Conservation (phyloP, 305 asterid species). For the Fraxinus sp. region DNA sequence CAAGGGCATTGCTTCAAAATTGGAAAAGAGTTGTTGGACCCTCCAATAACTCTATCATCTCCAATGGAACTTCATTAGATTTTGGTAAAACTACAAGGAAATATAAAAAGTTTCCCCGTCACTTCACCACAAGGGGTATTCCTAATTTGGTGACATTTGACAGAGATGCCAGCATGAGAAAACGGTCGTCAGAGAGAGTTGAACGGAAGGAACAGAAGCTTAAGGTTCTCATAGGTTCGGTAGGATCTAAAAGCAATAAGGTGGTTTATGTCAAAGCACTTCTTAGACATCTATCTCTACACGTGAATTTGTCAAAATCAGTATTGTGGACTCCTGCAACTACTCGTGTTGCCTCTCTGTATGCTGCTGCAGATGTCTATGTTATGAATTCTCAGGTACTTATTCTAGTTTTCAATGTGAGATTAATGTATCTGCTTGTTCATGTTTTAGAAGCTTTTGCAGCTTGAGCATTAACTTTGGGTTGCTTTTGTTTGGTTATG, state of each 20-base stretch:
- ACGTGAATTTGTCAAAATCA: constrained; percentile 62
- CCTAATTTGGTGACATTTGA: constrained; percentile 22
- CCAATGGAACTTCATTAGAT: constrained; percentile 19
- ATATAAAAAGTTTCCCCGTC: constrained; percentile 18
- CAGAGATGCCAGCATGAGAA: constrained; percentile 35
- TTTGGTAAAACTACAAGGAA: constrained; percentile 8
- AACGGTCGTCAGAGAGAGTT: constrained; percentile 33
- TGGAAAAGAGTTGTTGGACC: constrained; percentile 25
- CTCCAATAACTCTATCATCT: constrained; percentile 21
- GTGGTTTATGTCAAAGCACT: constrained; percentile 73
- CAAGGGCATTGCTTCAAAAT: constrained; percentile 55
- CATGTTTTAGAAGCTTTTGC: not conserved
- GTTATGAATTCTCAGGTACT: constrained; percentile 96
- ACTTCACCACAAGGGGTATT: constrained; percentile 14
- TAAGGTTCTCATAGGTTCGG: constrained; percentile 87
- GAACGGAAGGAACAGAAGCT: constrained; percentile 42
- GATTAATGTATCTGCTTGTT: not conserved
- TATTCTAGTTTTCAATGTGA: not conserved
- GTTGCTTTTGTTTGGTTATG: not conserved
- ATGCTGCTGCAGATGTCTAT: constrained; percentile 93
- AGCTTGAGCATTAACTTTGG: not conserved
- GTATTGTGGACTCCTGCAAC: constrained; percentile 98
- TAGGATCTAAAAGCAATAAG: constrained; percentile 92
- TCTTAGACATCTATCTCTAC: constrained; percentile 55
- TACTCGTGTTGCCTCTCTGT: constrained; percentile 86